phyloP scores from a whole-genome alignment of 805 yeast species.

The Candida suzukii region DNA sequence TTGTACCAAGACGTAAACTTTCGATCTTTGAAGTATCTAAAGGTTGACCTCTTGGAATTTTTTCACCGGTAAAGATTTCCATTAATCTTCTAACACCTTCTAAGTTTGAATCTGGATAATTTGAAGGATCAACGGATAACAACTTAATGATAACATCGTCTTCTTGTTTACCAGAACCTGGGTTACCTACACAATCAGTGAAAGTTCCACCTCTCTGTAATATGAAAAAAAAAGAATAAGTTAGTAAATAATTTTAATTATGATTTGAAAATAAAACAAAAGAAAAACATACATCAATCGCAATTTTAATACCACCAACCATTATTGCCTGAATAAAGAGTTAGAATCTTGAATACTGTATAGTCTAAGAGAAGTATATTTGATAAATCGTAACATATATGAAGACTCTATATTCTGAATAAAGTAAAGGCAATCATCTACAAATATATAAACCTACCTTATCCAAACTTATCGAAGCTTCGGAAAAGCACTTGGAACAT shows the following conservation, averaged over 20 bases:
- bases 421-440: too few relatives aligned
- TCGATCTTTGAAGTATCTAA: constrained; percentile 59
- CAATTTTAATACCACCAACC: constrained; percentile 28
- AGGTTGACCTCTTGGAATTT: constrained; percentile 53
- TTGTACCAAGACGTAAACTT: constrained; percentile 83
- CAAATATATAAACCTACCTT: too few relatives aligned
- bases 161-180: constrained; percentile 35
- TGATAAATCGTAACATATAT: too few relatives aligned
- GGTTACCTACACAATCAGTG: constrained; percentile 61
- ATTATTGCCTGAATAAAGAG: constrained; percentile 3
- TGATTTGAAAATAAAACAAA: neutral
- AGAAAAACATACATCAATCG: constrained; percentile 27
- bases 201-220: constrained; percentile 76
- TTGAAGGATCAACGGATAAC: constrained; percentile 81
- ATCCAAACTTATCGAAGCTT: too few relatives aligned
- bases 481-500: constrained; percentile 1
- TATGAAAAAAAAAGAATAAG: neutral
- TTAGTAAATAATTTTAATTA: neutral
- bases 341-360: too few relatives aligned
- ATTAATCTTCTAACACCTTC: constrained; percentile 83
- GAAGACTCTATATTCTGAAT: too few relatives aligned
- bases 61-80: constrained; percentile 46
- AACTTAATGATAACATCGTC: constrained; percentile 69
- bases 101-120: constrained; percentile 85
- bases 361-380: too few relatives aligned